These are phyloP conservation scores for Nicotiana knightiana DNA, from an alignment of 257 asterid genomes.

Conservation along the genomic window DNA sequence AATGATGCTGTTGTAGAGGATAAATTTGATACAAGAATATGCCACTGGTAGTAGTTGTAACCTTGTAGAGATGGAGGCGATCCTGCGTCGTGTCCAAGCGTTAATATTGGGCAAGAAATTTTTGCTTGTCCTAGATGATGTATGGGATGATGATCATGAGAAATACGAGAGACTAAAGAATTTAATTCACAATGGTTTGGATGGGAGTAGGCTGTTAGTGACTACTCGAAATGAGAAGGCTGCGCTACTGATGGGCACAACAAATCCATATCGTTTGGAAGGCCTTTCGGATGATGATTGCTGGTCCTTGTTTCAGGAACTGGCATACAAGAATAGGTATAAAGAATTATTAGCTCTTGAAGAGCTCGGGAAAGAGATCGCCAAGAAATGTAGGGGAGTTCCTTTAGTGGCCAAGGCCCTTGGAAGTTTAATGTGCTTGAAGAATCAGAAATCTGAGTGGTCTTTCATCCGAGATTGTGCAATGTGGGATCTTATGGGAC, in stretches of 20 bases:
- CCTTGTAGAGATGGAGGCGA: constrained; percentile 5
- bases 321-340: constrained; percentile 21
- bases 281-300: constrained; percentile 44
- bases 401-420: constrained; percentile 68
- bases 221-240: constrained; percentile 13
- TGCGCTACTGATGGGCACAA: constrained; percentile 14
- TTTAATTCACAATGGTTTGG: background rate
- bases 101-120: background rate
- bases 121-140: constrained; percentile 16
- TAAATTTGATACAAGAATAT: background rate
- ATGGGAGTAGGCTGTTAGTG: constrained; percentile 4
- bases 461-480: constrained; percentile 38
- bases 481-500: constrained; percentile 47
- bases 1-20: background rate
- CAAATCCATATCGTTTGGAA: constrained; percentile 38
- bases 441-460: constrained; percentile 45
- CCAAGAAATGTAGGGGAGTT: constrained; percentile 58
- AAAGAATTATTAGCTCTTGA: constrained; percentile 12
- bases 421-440: constrained; percentile 49
- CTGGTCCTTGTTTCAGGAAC: constrained; percentile 27
- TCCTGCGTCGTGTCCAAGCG: background rate
- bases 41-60: background rate
- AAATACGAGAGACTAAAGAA: constrained; percentile 1
- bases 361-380: constrained; percentile 40
- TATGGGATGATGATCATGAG: constrained; percentile 11